phyloP scores from a whole-genome alignment of 208 protist genomes.

The Perkinsela sp. region DNA sequence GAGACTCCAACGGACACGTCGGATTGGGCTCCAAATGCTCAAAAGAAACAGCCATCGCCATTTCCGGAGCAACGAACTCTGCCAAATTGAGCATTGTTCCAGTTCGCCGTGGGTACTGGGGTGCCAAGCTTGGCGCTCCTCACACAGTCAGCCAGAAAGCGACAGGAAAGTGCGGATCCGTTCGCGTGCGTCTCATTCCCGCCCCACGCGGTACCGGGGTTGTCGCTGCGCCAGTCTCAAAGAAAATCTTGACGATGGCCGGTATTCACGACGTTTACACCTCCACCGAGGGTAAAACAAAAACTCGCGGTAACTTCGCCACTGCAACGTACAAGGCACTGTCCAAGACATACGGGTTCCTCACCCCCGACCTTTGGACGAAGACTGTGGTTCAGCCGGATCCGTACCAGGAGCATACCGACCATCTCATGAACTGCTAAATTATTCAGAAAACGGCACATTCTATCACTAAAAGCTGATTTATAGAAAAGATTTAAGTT shows the following conservation, averaged over 20 bases:
- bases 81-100: constrained; percentile 95
- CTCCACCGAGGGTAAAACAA: constrained; percentile 77
- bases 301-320: constrained; percentile 97
- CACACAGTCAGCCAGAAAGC: constrained; percentile 97
- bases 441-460: neutral
- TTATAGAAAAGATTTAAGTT: neutral
- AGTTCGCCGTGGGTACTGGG: constrained; percentile 96
- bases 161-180: constrained; percentile 95
- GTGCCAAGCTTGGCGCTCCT: constrained; percentile 88
- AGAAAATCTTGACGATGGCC: constrained; percentile 91
- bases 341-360: constrained; percentile 83
- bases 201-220: constrained; percentile 96
- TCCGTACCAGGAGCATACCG: constrained; percentile 70
- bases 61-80: constrained; percentile 83
- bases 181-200: constrained; percentile 85
- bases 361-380: constrained; percentile 94
- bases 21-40: constrained; percentile 92
- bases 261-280: constrained; percentile 97
- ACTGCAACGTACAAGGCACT: constrained; percentile 93
- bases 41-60: constrained; percentile 96
- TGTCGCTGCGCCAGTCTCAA: constrained; percentile 82
- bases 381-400: constrained; percentile 41
- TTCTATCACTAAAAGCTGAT: neutral
- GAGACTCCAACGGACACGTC: constrained; percentile 88
- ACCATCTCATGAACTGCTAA: constrained; percentile 25